Evolutionary conservation across 2,329 filamentous ascomycete species (phyloP).

Genomic region (Endoconidiophora polonica): DNA sequence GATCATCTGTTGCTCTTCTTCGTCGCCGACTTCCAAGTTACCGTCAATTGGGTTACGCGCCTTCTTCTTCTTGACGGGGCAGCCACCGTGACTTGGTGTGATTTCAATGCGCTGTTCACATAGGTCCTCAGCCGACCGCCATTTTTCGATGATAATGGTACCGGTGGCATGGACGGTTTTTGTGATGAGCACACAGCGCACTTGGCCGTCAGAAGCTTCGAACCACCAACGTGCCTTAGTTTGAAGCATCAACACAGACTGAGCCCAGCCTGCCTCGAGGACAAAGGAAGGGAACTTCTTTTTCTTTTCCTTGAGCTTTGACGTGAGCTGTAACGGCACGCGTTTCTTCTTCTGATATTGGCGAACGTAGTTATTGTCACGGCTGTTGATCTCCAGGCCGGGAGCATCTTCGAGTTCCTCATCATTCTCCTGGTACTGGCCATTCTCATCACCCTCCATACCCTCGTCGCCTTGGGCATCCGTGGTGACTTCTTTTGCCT

Average conservation of each 20-base stretch:
- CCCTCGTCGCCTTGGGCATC: too few species aligned
- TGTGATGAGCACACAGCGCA: constrained; percentile 1
- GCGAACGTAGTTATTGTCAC: too few species aligned
- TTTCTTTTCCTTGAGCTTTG: constrained; percentile 1
- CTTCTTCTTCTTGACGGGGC: constrained; percentile 6
- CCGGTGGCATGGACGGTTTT: constrained; percentile 8
- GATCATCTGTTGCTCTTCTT: background rate
- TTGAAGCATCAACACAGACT: constrained; percentile 9
- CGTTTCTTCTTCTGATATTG: constrained; percentile 3
- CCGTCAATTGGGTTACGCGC: background rate
- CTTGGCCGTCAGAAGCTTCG: constrained; percentile 6
- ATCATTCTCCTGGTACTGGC: background rate
- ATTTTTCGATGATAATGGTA: constrained; percentile 8
- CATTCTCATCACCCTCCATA: background rate
- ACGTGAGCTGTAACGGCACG: background rate
- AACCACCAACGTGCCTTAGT: constrained; percentile 10
- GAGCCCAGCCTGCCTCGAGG: constrained; percentile 3
- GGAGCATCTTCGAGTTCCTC: constrained; percentile 1
- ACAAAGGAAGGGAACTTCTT: constrained; percentile 8
- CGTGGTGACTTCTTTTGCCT: background rate
- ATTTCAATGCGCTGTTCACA: constrained; percentile 4
- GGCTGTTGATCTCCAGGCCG: background rate
- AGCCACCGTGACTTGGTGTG: background rate
- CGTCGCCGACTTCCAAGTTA: background rate
- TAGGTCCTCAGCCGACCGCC: background rate